Evolutionary conservation across 1,284 basidiomycete species (phyloP), one percentile per base, ranked within the genome.

Genomic region (Vanrija pseudolonga): DNA sequence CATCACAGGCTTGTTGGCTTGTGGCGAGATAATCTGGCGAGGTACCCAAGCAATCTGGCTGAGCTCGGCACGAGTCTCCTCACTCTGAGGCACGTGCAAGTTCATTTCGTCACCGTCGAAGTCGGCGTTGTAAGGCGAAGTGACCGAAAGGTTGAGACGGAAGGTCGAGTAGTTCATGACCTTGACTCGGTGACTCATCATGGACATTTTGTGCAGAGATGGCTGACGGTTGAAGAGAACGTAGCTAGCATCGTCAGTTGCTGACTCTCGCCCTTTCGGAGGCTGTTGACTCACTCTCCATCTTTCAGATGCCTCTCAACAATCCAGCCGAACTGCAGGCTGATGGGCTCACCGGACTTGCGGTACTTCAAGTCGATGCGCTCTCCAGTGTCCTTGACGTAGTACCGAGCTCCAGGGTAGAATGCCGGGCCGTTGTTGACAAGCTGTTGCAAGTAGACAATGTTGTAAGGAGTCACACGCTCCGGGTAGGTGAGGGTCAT

Each of bases 81-180:
- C 95, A 58, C 90, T 94, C 76, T 99, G 96, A 9, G 96, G 96
- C 37, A 98, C 89, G 74, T 96, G 94, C 88, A 98, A 90, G 79
- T 98, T 98, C 96, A 98, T 98, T 78, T 98, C 95, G 74, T 99
- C 96, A 69, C 96, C 96, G 73, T 98, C 96, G 79, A 98, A 99
- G 79, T 97, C 93, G 73, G 93, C 93, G 67, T 97, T 97, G 78
- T 77, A 78, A 6, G 76, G 76, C 36, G 75, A 77, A 2, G 76
- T 77, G 46, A 74, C 73, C 50, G 23, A 55, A 18, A 60, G 47
- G 57, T 60, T 57, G 41, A 51, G 42, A 83, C 89, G 76, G 71
- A 93, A 60, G 18, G 90, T 98, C 24, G 96, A 98, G 77, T 98
- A 98, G 36, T 91, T 90, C 94, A 98, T 97, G 55, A 99, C 80